Conservation (phyloP, 352 stramenopile species). For the Phytophthora cryptogea region DNA sequence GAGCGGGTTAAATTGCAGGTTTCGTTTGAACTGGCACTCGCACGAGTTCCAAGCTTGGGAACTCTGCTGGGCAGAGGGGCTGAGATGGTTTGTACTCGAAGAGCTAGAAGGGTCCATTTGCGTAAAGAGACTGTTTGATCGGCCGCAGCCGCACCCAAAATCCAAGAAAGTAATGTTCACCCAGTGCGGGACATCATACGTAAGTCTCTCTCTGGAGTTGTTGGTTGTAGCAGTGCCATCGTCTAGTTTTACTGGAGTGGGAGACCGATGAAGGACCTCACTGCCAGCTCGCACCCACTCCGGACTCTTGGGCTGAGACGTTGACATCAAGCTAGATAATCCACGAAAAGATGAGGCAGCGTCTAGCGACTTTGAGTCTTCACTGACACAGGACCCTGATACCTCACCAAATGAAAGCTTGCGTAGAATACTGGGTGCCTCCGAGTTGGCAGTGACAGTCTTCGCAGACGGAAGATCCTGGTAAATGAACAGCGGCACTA, state of each 20-base stretch:
- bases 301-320: slow-evolving; percentile 28
- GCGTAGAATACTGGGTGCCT: slow-evolving; percentile 14
- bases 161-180: slow-evolving; percentile 90
- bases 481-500: slow-evolving; percentile 98
- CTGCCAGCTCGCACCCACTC: slow-evolving; percentile 28
- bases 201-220: slow-evolving; percentile 14
- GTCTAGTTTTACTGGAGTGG: slow-evolving; percentile 9
- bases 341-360: slow-evolving; percentile 20
- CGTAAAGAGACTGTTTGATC: slow-evolving; percentile 7
- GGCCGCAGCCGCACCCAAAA: slow-evolving; percentile 65
- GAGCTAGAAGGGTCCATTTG: background rate
- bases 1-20: slow-evolving; percentile 57
- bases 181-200: slow-evolving; percentile 96
- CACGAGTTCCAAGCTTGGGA: slow-evolving; percentile 39
- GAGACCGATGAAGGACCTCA: slow-evolving; percentile 12
- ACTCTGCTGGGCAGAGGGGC: slow-evolving; percentile 11
- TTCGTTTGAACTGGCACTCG: slow-evolving; percentile 48
- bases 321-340: slow-evolving; percentile 15
- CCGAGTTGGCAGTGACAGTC: background rate
- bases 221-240: background rate
- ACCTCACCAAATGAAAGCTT: slow-evolving; percentile 29
- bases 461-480: slow-evolving; percentile 10
- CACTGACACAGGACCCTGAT: slow-evolving; percentile 12
- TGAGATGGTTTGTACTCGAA: slow-evolving; percentile 9
- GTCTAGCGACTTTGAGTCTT: slow-evolving; percentile 25